A percentile compares a stretch with the other conserved stretches of the same genome.
phyloP scores from a whole-genome alignment of 768 basidiomycete genomes.

The Leccinum rimulosum region DNA sequence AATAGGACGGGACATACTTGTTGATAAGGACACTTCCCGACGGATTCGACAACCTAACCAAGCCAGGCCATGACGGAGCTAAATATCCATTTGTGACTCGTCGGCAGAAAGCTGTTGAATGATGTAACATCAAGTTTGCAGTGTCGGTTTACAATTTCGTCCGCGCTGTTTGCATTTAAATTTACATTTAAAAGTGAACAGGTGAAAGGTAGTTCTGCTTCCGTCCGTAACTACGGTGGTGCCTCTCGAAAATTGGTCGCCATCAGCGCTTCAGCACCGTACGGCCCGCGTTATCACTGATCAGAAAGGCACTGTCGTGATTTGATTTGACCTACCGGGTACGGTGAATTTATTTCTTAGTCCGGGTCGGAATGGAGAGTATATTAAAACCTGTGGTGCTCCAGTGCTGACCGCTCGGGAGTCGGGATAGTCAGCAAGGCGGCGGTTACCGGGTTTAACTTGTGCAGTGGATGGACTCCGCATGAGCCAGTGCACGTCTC shows the following conservation, averaged over 20 bases:
- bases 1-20: not conserved
- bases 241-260: not conserved
- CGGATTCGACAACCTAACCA: not conserved
- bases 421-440: not conserved
- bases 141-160: not conserved
- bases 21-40: not conserved
- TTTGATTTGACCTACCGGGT: not conserved
- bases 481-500: slow-evolving; percentile 4
- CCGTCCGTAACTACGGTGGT: not conserved
- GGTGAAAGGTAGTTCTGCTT: not conserved
- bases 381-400: not conserved
- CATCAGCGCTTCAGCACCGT: not conserved
- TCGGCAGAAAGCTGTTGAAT: not conserved
- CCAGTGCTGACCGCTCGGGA: too few species aligned
- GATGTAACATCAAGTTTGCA: slow-evolving; percentile 11
- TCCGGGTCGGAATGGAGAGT: not conserved
- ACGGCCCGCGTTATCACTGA: not conserved
- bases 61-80: not conserved
- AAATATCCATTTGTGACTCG: not conserved
- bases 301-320: not conserved
- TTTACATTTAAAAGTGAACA: not conserved
- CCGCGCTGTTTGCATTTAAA: slow-evolving; percentile 10
- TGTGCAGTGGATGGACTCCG: too few species aligned
- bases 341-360: not conserved
- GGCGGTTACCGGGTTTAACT: not conserved